Evolutionary conservation across 1,284 basidiomycete species (phyloP).

Genomic region (Ustilago xerochloae): DNA sequence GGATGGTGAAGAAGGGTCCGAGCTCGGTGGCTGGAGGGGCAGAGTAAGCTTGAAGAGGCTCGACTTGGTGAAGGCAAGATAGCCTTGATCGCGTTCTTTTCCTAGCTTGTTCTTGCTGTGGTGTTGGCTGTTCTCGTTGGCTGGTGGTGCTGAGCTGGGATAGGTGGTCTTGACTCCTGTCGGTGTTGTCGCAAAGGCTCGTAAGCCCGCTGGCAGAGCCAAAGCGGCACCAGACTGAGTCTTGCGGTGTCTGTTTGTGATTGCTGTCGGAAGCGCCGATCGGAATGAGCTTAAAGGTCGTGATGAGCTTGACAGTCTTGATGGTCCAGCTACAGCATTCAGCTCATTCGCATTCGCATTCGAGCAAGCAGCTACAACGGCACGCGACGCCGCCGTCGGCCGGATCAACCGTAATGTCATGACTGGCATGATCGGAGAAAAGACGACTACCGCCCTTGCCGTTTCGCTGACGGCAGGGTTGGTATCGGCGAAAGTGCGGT

Average conservation of each 20-base stretch:
- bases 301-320: neutral
- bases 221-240: too few species aligned
- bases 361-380: neutral
- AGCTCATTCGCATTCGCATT: too few species aligned
- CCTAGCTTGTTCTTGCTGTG: conserved; percentile 10
- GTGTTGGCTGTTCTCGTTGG: conserved; percentile 40
- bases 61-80: conserved; percentile 60
- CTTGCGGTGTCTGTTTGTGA: too few species aligned
- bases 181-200: conserved; percentile 33
- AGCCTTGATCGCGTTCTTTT: conserved; percentile 44
- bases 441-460: neutral
- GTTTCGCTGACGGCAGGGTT: neutral
- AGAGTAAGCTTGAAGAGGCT: conserved; percentile 61
- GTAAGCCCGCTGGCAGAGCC: neutral
- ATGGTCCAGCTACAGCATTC: neutral
- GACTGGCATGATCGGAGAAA: neutral
- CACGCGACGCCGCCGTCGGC: neutral
- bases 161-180: conserved; percentile 48
- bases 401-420: conserved; percentile 16
- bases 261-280: neutral
- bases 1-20: conserved; percentile 27
- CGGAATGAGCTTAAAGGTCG: too few species aligned
- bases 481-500: neutral
- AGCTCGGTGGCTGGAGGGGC: conserved; percentile 42
- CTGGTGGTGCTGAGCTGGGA: conserved; percentile 44